Percentiles rank a stretch among this genome's conserved stretches.
phyloP scores from a whole-genome alignment of 805 yeast species.

The Candida vaughaniae region DNA sequence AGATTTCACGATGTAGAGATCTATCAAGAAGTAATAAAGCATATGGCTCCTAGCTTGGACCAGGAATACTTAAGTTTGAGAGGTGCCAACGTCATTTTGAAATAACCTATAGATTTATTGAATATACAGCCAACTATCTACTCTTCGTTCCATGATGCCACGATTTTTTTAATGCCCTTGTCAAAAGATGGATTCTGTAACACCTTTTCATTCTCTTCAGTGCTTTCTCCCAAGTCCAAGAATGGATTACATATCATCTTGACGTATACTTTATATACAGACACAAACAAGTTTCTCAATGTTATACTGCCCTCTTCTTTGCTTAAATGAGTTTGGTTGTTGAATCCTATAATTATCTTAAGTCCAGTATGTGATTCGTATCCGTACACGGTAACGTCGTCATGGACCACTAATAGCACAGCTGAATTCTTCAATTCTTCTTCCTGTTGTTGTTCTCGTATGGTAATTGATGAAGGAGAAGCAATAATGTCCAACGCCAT shows the following conservation, averaged over 20 bases:
- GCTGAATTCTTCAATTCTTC: constrained; percentile 21
- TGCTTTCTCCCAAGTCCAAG: constrained; percentile 18
- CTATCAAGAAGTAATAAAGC: constrained; percentile 65
- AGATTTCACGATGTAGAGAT: constrained; percentile 83
- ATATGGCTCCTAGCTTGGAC: constrained; percentile 87
- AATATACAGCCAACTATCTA: neutral
- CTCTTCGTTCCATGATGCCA: constrained; percentile 22
- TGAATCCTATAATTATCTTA: constrained; percentile 58
- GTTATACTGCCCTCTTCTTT: constrained; percentile 3
- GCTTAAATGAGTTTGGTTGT: constrained; percentile 13
- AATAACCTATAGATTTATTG: constrained; percentile 23
- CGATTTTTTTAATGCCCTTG: constrained; percentile 23
- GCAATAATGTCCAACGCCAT: constrained; percentile 72
- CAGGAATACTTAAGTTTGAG: constrained; percentile 87
- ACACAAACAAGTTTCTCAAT: constrained; percentile 25
- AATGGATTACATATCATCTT: constrained; percentile 65
- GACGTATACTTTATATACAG: constrained; percentile 55
- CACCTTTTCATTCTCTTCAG: constrained; percentile 19
- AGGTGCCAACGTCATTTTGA: constrained; percentile 82
- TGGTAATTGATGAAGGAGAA: constrained; percentile 44
- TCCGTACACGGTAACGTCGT: constrained; percentile 66
- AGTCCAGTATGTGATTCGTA: constrained; percentile 67
- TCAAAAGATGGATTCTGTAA: constrained; percentile 34
- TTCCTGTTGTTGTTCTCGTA: constrained; percentile 36
- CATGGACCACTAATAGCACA: constrained; percentile 61